A percentile compares a stretch with the other conserved stretches of the same genome.
Evolutionary conservation across 805 yeast genomes (phyloP).

Genomic region (Yarrowia hollandica): DNA sequence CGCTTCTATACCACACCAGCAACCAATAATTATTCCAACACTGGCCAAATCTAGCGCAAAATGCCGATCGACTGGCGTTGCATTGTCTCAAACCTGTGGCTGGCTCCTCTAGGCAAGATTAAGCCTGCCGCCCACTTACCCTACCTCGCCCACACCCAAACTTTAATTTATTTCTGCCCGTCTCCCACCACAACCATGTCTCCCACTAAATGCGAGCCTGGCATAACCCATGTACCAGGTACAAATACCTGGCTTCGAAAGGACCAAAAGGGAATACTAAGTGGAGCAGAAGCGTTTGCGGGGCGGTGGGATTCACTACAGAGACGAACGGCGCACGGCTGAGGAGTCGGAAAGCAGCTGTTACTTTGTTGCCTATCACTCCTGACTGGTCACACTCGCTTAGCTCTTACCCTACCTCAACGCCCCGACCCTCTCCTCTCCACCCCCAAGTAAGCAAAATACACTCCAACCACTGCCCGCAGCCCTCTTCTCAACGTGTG

Average conservation of each 20-base stretch:
- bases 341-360: no score
- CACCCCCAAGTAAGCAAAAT: background rate
- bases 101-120: background rate
- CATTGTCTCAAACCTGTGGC: background rate
- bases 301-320: background rate
- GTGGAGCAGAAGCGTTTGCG: background rate
- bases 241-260: background rate
- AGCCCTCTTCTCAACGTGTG: slow-evolving; percentile 11
- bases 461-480: slow-evolving; percentile 15
- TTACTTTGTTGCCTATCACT: no score
- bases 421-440: background rate
- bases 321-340: no score
- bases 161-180: background rate
- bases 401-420: background rate
- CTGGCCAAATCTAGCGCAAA: background rate
- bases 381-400: background rate
- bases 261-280: slow-evolving; percentile 13
- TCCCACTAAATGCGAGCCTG: background rate
- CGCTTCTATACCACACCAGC: background rate
- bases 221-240: slow-evolving; percentile 15
- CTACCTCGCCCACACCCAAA: background rate
- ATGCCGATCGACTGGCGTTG: background rate
- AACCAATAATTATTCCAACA: background rate
- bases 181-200: background rate
- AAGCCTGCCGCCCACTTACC: background rate